phyloP scores from a whole-genome alignment of 257 asterid species.

The Salvia splendens region DNA sequence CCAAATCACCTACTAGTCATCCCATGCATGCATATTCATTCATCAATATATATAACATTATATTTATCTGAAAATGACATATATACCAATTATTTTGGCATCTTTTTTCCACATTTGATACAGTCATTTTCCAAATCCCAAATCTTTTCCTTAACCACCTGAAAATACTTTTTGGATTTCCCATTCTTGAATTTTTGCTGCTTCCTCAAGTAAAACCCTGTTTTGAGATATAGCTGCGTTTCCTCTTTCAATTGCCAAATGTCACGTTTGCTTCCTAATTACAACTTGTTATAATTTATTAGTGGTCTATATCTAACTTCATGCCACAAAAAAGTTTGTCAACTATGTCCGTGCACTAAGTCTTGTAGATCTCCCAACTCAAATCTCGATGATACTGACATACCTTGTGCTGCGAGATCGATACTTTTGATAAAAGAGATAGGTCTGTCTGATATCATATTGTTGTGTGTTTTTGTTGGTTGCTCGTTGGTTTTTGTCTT shows the following conservation, averaged over 20 bases:
- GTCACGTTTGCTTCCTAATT: conserved; percentile 25
- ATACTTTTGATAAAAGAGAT: too few relatives aligned
- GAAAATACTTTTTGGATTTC: conserved; percentile 21
- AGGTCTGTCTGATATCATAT: too few relatives aligned
- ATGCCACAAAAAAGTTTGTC: background rate
- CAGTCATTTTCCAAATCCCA: conserved; percentile 31
- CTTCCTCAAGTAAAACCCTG: conserved; percentile 17
- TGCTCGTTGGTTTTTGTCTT: too few relatives aligned
- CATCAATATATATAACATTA: background rate
- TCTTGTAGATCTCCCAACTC: too few relatives aligned
- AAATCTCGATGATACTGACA: too few relatives aligned
- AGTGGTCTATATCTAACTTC: background rate
- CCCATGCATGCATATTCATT: conserved; percentile 22
- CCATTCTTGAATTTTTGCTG: background rate
- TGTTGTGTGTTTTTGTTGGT: too few relatives aligned
- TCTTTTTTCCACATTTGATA: conserved; percentile 30
- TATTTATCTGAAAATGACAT: conserved; percentile 9
- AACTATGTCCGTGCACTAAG: background rate
- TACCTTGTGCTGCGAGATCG: too few relatives aligned
- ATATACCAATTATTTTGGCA: background rate
- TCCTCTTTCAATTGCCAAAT: conserved; percentile 22
- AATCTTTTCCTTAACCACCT: conserved; percentile 36
- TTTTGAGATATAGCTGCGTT: conserved; percentile 7
- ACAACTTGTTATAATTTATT: background rate
- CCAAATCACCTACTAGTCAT: background rate